These are phyloP conservation scores for Pyrus hybrid DNA, from an alignment of 331 rosid genomes.

Conservation along the genomic window DNA sequence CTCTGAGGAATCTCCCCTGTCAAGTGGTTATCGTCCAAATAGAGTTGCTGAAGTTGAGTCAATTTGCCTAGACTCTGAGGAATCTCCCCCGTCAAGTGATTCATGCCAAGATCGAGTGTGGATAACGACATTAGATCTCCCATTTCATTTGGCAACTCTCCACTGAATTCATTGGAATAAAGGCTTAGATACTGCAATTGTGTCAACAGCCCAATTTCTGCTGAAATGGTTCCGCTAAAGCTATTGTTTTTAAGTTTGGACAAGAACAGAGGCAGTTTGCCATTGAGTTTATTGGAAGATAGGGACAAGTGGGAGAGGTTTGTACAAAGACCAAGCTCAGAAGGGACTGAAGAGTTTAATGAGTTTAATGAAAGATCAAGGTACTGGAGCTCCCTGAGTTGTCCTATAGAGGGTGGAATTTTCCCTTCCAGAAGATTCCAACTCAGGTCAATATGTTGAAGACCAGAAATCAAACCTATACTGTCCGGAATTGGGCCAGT, in stretches of 20 bases:
- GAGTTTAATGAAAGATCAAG: too few species aligned
- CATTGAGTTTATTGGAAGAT: too few species aligned
- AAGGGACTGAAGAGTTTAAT: too few species aligned
- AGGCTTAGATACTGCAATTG: not conserved
- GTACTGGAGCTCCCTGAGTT: too few species aligned
- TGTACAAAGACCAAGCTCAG: too few species aligned
- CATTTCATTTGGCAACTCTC: constrained; percentile 33
- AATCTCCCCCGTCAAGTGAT: too few species aligned
- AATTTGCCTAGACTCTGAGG: constrained; percentile 23
- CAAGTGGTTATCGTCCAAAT: constrained; percentile 39
- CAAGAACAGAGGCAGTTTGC: too few species aligned
- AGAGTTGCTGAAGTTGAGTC: constrained; percentile 4
- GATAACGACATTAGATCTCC: constrained; percentile 29
- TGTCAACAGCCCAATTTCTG: constrained; percentile 12
- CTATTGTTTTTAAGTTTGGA: not conserved
- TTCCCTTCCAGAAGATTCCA: constrained; percentile 17
- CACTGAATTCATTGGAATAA: constrained; percentile 28
- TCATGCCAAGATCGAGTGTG: constrained; percentile 25
- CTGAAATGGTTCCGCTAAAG: constrained; percentile 38
- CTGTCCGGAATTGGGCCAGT: constrained; percentile 30
- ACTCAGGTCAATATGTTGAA: constrained; percentile 25
- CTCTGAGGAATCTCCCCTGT: constrained; percentile 10
- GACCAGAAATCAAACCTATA: constrained; percentile 31
- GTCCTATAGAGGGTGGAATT: too few species aligned
- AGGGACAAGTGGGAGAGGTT: constrained; percentile 23